Conservation (phyloP, 1,139 yeast genomes). For the Hyphopichia buzzinii region DNA sequence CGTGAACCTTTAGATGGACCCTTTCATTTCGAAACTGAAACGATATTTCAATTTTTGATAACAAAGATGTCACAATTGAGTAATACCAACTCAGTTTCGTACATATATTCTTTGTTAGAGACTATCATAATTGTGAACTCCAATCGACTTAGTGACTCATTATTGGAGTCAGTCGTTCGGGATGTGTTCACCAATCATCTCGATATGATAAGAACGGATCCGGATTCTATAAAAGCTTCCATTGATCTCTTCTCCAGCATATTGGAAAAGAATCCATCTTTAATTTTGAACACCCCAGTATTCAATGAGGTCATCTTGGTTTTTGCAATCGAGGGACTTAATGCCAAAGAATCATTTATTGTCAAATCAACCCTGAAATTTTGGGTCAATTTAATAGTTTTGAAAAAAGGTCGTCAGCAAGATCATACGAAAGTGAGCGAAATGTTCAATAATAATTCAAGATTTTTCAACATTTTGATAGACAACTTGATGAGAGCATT, state of each 20-base stretch:
- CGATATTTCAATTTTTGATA: constrained; percentile 45
- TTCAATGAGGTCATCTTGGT: constrained; percentile 37
- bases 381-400: constrained; percentile 58
- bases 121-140: constrained; percentile 37
- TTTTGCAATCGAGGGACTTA: constrained; percentile 45
- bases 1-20: constrained; percentile 57
- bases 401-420: constrained; percentile 50
- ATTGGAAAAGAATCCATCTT: constrained; percentile 49
- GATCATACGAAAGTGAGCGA: constrained; percentile 41
- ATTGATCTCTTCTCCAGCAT: constrained; percentile 44
- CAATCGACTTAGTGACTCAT: constrained; percentile 24
- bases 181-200: constrained; percentile 29
- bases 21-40: constrained; percentile 48
- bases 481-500: constrained; percentile 34
- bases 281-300: constrained; percentile 36
- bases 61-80: constrained; percentile 30
- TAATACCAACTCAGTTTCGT: constrained; percentile 32
- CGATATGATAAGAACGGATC: constrained; percentile 44
- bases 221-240: constrained; percentile 51
- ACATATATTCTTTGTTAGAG: constrained; percentile 41
- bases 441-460: constrained; percentile 37
- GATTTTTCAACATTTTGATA: constrained; percentile 25
- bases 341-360: constrained; percentile 62
- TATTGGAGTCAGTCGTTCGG: constrained; percentile 25
- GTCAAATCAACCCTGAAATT: constrained; percentile 61